These are phyloP conservation scores for Chlorella sp. DNA, from an alignment of 139 green algal species.

Conservation along the genomic window DNA sequence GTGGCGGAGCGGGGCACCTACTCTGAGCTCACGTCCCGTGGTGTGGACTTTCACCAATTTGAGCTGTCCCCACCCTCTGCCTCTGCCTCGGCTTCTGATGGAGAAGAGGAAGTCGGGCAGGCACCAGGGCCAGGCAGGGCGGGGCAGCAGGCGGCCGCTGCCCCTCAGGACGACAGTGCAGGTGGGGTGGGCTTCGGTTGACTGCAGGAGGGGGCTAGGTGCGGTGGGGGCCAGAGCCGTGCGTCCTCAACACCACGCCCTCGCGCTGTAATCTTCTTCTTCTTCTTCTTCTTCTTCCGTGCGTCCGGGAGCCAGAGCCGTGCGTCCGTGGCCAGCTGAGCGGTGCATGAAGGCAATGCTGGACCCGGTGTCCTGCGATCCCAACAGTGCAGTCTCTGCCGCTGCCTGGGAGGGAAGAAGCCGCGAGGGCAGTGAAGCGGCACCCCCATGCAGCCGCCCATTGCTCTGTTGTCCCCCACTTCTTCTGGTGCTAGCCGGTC, in stretches of 20 bases:
- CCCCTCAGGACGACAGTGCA: background rate
- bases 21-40: conserved; percentile 54
- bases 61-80: background rate
- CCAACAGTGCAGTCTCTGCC: too few species aligned
- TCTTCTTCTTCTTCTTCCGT: too few species aligned
- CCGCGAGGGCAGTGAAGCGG: too few species aligned
- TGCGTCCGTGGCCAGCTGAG: too few species aligned
- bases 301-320: too few species aligned
- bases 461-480: background rate
- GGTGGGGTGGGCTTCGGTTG: background rate
- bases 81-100: background rate
- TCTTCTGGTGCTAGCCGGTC: too few species aligned
- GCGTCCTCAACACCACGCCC: background rate
- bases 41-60: conserved; percentile 64
- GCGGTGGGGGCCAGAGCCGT: background rate
- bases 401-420: too few species aligned
- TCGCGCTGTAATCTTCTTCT: too few species aligned
- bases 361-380: too few species aligned
- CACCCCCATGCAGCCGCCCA: background rate
- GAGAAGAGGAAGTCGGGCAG: background rate
- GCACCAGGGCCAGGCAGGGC: background rate
- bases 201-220: background rate
- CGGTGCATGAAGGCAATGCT: too few species aligned
- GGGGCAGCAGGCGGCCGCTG: background rate
- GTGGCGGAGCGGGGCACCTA: conserved; percentile 77